Percentiles rank a stretch among this genome's conserved stretches.
These are phyloP conservation scores for Clarireedia paspali DNA, from an alignment of 2,329 filamentous ascomycete species.

Conservation along the genomic window DNA sequence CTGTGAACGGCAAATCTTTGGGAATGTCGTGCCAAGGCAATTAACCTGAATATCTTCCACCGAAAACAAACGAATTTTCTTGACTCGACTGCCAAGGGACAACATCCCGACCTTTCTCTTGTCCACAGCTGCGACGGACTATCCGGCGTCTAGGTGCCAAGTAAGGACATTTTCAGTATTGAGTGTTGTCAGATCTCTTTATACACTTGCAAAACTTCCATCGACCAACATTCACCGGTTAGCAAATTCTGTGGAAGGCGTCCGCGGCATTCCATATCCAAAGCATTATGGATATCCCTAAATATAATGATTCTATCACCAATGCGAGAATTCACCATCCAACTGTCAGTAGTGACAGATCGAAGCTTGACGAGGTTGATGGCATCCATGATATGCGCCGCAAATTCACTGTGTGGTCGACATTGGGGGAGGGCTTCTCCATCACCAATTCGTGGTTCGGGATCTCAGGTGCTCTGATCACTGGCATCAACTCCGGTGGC, in stretches of 20 bases:
- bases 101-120: too few relatives aligned
- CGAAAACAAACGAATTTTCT: too few relatives aligned
- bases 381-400: slow-evolving; percentile 1
- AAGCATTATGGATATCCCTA: not conserved
- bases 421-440: slow-evolving; percentile 6
- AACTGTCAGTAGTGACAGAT: not conserved
- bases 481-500: slow-evolving; percentile 4
- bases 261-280: not conserved
- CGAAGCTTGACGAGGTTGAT: not conserved
- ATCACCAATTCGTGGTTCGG: slow-evolving; percentile 9
- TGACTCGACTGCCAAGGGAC: too few relatives aligned
- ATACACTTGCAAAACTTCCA: too few relatives aligned
- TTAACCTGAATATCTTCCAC: too few relatives aligned
- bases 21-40: too few relatives aligned
- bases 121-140: too few relatives aligned
- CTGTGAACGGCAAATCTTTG: too few relatives aligned
- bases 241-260: not conserved
- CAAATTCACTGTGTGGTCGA: slow-evolving; percentile 8
- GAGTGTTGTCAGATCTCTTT: too few relatives aligned
- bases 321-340: not conserved
- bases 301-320: not conserved
- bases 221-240: not conserved
- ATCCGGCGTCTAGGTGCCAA: too few relatives aligned
- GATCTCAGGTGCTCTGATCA: slow-evolving; percentile 7
- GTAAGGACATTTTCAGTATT: too few relatives aligned